Evolutionary conservation across 257 asterid species (phyloP).

Genomic region (Asclepias syriaca): DNA sequence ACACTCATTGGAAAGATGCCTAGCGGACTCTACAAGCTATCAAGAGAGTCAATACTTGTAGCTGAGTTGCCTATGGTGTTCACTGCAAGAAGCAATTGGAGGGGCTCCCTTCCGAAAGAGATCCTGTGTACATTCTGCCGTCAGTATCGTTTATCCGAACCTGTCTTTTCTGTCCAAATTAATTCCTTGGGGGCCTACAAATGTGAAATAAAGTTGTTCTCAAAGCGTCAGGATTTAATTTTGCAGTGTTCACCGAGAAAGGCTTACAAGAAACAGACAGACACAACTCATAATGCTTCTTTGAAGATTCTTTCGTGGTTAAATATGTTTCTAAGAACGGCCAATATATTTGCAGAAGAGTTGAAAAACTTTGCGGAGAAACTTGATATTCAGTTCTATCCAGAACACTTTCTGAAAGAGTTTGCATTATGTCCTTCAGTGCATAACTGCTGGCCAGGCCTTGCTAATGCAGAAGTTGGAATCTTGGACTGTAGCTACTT

Average conservation of each 20-base stretch:
- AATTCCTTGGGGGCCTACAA: conserved; percentile 31
- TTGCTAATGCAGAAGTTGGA: conserved; percentile 16
- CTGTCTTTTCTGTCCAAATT: conserved; percentile 45
- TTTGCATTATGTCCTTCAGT: conserved; percentile 40
- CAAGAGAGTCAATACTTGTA: conserved; percentile 75
- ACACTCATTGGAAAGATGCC: conserved; percentile 66
- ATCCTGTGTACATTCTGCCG: conserved; percentile 75
- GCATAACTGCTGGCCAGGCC: conserved; percentile 33
- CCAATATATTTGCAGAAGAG: conserved; percentile 37
- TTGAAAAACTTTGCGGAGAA: conserved; percentile 44
- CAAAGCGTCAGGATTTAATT: conserved; percentile 56
- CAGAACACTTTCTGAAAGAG: conserved; percentile 37
- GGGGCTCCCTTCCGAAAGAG: conserved; percentile 79
- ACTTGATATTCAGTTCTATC: conserved; percentile 47
- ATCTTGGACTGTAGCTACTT: conserved; percentile 10
- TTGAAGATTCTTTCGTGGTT: conserved; percentile 74
- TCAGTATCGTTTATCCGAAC: conserved; percentile 70
- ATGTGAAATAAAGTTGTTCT: conserved; percentile 56
- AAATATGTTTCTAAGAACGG: conserved; percentile 43
- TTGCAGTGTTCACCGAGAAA: conserved; percentile 63
- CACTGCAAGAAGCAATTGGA: conserved; percentile 72
- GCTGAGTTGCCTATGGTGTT: conserved; percentile 69
- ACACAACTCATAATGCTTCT: conserved; percentile 64
- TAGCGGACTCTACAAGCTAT: conserved; percentile 67
- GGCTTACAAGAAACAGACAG: conserved; percentile 57